Conservation (phyloP, 495 filamentous ascomycete species). For the Aspergillus bertholletiae region DNA sequence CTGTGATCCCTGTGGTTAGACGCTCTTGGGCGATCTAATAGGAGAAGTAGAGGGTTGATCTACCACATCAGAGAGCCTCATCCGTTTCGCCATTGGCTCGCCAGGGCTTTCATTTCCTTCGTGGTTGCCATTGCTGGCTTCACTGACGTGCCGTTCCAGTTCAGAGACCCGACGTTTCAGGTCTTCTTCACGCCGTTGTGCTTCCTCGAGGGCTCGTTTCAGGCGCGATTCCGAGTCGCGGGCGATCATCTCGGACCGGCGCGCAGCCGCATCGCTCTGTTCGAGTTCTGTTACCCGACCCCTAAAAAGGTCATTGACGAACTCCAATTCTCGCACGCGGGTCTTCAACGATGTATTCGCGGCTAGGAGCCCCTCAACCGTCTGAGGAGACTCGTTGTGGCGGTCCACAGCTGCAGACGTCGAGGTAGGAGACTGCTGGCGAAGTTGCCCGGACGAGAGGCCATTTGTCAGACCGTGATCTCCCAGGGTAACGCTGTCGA, state of each 20-base stretch:
- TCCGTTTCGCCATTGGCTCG: conserved; percentile 46
- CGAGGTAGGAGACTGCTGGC: conserved; percentile 65
- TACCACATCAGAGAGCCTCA: conserved; percentile 41
- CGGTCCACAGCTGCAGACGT: conserved; percentile 71
- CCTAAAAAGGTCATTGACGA: conserved; percentile 92
- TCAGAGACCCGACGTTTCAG: conserved; percentile 80
- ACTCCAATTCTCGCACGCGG: conserved; percentile 86
- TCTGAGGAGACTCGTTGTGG: conserved; percentile 70
- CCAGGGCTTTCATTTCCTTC: conserved; percentile 25
- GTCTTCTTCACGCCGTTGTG: conserved; percentile 72
- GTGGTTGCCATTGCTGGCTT: conserved; percentile 20
- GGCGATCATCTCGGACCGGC: conserved; percentile 54
- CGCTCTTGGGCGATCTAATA: conserved; percentile 38
- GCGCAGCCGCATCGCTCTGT: conserved; percentile 64
- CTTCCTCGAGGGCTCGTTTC: conserved; percentile 68
- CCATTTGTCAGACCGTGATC: conserved; percentile 60
- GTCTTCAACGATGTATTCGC: conserved; percentile 82
- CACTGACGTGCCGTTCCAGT: conserved; percentile 61
- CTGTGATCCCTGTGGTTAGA: conserved; percentile 15
- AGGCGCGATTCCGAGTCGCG: conserved; percentile 59
- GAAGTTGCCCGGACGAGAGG: conserved; percentile 47
- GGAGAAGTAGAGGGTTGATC: conserved; percentile 37
- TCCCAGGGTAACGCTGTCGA: conserved; percentile 69
- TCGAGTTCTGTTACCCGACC: conserved; percentile 87
- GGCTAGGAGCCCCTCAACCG: conserved; percentile 73